Conservation (phyloP, 306 rosid species). For the Dalbergia oliveri region DNA sequence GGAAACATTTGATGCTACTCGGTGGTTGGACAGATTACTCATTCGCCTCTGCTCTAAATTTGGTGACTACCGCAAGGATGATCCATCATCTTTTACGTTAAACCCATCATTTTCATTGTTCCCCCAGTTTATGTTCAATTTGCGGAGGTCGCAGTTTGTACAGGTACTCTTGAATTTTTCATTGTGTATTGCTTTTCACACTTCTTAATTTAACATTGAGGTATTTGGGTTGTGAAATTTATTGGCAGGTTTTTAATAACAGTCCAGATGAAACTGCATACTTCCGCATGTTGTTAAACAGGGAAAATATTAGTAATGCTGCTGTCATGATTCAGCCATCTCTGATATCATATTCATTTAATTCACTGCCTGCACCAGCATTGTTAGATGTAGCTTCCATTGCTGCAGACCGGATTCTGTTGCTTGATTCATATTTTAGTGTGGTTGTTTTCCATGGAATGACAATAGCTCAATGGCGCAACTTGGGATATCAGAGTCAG, state of each 20-base stretch:
- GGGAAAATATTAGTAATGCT: slow-evolving; percentile 87
- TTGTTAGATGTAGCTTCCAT: slow-evolving; percentile 89
- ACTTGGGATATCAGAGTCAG: slow-evolving; percentile 87
- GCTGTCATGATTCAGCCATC: slow-evolving; percentile 97
- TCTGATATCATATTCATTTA: slow-evolving; percentile 78
- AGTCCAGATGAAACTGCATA: slow-evolving; percentile 96
- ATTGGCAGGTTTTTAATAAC: slow-evolving; percentile 84
- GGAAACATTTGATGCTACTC: slow-evolving; percentile 87
- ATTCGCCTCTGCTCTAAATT: slow-evolving; percentile 90
- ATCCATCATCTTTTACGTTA: slow-evolving; percentile 80
- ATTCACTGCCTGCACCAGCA: slow-evolving; percentile 82
- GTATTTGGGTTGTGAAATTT: slow-evolving; percentile 33
- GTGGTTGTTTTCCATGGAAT: slow-evolving; percentile 91
- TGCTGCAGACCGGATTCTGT: slow-evolving; percentile 77
- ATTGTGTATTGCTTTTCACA: not conserved
- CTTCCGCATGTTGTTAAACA: slow-evolving; percentile 84
- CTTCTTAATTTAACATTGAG: slow-evolving; percentile 11
- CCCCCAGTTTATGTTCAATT: slow-evolving; percentile 88
- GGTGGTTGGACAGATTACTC: slow-evolving; percentile 90
- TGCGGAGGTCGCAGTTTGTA: slow-evolving; percentile 87
- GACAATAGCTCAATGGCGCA: slow-evolving; percentile 97
- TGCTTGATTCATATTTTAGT: slow-evolving; percentile 88
- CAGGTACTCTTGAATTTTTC: slow-evolving; percentile 60
- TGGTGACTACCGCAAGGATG: slow-evolving; percentile 93
- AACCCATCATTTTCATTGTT: slow-evolving; percentile 79